Evolutionary conservation across 768 basidiomycete species (phyloP).

Genomic region (Podaxis rugospora): DNA sequence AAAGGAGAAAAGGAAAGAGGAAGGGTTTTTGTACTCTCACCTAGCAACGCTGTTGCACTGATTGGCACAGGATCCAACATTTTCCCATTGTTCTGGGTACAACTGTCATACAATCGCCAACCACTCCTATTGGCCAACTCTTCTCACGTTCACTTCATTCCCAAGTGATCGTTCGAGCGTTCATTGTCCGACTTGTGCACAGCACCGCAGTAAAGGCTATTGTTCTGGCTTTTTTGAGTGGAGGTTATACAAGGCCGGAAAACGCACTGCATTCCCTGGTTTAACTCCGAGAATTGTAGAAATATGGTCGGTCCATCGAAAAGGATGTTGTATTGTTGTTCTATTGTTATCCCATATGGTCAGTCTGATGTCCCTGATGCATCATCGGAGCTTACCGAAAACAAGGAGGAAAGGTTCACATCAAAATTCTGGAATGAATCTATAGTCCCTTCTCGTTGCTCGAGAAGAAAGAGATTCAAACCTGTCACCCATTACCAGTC

Average conservation of each 20-base stretch:
- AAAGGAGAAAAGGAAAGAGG: conserved; percentile 20
- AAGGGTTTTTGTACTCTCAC: conserved; percentile 8
- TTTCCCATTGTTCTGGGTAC: conserved; percentile 4
- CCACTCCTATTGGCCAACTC: not conserved
- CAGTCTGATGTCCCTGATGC: not conserved
- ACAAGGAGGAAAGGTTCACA: too few species aligned
- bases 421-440: too few species aligned
- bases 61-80: not conserved
- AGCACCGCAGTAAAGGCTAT: not conserved
- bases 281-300: not conserved
- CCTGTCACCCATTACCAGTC: too few species aligned
- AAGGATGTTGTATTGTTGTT: not conserved
- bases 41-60: not conserved
- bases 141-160: not conserved
- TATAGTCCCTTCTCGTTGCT: too few species aligned
- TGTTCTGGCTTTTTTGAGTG: not conserved
- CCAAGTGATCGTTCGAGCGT: not conserved
- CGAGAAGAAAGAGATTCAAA: too few species aligned
- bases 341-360: not conserved
- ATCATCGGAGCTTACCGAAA: not conserved
- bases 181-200: not conserved
- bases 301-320: not conserved
- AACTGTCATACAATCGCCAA: conserved; percentile 3
- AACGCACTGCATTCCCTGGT: not conserved
- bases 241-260: not conserved